phyloP scores from a whole-genome alignment of 345 rosid species.

The Leavenworthia alabamica region DNA sequence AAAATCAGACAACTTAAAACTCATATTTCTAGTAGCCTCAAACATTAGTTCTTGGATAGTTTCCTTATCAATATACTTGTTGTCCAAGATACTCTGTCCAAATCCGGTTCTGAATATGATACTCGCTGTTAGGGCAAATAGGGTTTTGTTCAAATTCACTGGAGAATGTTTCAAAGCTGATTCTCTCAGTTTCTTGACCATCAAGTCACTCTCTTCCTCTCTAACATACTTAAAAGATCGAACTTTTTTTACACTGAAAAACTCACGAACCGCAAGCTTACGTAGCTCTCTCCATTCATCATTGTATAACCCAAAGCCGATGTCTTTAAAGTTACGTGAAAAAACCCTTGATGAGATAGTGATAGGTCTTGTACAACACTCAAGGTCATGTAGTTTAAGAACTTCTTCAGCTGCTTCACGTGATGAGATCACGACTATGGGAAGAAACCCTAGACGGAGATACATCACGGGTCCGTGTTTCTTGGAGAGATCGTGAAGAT shows the following conservation, averaged over 20 bases:
- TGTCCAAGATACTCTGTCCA: constrained; percentile 13
- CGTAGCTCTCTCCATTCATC: constrained; percentile 27
- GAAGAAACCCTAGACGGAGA: constrained; percentile 15
- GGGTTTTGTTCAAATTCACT: constrained; percentile 14
- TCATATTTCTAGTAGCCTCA: not conserved
- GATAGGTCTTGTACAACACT: constrained; percentile 23
- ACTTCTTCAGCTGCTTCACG: constrained; percentile 30
- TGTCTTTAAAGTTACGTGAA: constrained; percentile 12
- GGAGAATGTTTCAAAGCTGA: constrained; percentile 15
- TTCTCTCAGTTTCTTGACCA: constrained; percentile 16
- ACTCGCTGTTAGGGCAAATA: not conserved
- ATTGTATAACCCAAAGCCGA: constrained; percentile 17
- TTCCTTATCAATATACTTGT: constrained; percentile 11
- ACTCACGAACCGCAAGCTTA: constrained; percentile 21
- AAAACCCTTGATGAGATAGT: constrained; percentile 8
- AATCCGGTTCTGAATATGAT: constrained; percentile 13
- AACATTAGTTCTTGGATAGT: not conserved
- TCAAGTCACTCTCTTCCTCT: constrained; percentile 20
- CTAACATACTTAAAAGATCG: constrained; percentile 10
- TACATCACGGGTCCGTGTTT: constrained; percentile 30
- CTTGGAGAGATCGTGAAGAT: constrained; percentile 20
- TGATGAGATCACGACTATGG: not conserved
- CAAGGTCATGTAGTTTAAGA: constrained; percentile 27
- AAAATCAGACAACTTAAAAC: constrained; percentile 5
- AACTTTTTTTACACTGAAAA: constrained; percentile 8